phyloP scores from a whole-genome alignment of 345 rosid species.

The Angophora floribunda region DNA sequence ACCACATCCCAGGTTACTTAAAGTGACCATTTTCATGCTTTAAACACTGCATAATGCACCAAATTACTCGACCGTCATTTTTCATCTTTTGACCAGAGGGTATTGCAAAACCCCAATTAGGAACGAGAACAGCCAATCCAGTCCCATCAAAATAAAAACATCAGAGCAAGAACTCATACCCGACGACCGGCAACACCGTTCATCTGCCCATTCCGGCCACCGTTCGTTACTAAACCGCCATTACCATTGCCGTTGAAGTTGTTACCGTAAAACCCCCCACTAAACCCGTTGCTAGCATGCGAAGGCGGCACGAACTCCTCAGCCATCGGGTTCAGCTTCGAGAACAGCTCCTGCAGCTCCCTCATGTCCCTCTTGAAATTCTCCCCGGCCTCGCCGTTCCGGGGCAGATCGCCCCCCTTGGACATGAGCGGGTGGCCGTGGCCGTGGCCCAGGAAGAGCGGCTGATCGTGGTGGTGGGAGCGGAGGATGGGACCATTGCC shows the following conservation, averaged over 20 bases:
- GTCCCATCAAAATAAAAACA: not conserved
- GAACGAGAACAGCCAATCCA: not conserved
- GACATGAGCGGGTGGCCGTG: not conserved
- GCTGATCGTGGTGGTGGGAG: not conserved
- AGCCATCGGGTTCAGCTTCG: constrained; percentile 93
- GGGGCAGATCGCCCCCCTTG: constrained; percentile 10
- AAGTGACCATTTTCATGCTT: not conserved
- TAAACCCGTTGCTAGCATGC: constrained; percentile 20
- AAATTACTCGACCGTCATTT: not conserved
- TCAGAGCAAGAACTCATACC: constrained; percentile 19
- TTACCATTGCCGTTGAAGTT: not conserved
- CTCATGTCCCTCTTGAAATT: constrained; percentile 53
- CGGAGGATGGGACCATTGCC: not conserved
- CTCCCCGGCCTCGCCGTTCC: constrained; percentile 19
- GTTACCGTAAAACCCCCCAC: constrained; percentile 27
- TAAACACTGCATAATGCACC: not conserved
- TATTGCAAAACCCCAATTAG: not conserved
- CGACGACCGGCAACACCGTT: constrained; percentile 37
- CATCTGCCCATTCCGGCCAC: constrained; percentile 22
- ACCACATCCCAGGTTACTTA: not conserved
- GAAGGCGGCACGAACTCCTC: constrained; percentile 92
- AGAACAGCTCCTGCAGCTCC: constrained; percentile 78
- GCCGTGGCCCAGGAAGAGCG: not conserved
- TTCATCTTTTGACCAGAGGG: not conserved
- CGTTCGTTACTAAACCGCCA: constrained; percentile 8